A percentile compares a stretch with the other conserved stretches of the same genome.
phyloP scores from a whole-genome alignment of 2,329 filamentous ascomycete species.

The Exserohilum turcica region DNA sequence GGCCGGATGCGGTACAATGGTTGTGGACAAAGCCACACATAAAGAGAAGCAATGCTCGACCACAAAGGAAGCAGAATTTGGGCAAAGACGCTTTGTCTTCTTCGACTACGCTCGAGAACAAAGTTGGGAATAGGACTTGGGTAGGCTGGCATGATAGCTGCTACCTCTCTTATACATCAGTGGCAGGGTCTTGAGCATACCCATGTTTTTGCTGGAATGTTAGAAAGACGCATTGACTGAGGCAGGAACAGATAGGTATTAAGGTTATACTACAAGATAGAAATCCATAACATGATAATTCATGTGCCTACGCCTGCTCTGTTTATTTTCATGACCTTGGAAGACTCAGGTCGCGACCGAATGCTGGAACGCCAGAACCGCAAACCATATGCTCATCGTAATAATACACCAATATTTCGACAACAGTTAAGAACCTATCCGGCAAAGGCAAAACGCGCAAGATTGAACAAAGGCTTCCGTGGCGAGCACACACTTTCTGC shows the following conservation, averaged over 20 bases:
- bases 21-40: conserved; percentile 12
- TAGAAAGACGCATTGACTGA: background rate
- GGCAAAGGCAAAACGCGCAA: conserved; percentile 48
- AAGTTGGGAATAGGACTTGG: background rate
- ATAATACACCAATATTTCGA: conserved; percentile 8
- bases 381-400: conserved; percentile 10
- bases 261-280: conserved; percentile 19
- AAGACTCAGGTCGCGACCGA: conserved; percentile 1
- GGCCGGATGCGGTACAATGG: conserved; percentile 1
- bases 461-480: conserved; percentile 44
- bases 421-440: conserved; percentile 22
- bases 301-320: background rate
- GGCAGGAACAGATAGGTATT: conserved; percentile 15
- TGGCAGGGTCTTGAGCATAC: background rate
- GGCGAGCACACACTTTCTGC: conserved; percentile 46
- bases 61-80: background rate
- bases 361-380: conserved; percentile 7
- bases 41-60: background rate
- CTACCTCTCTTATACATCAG: background rate
- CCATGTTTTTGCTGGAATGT: background rate
- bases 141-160: background rate
- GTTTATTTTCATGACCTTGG: conserved; percentile 1
- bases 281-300: conserved; percentile 11
- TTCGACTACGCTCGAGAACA: background rate
- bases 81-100: conserved; percentile 5